A percentile compares a stretch with the other conserved stretches of the same genome.
These are phyloP conservation scores for Cucurbita argyrosperma DNA, from an alignment of 306 rosid genomes.

Conservation along the genomic window DNA sequence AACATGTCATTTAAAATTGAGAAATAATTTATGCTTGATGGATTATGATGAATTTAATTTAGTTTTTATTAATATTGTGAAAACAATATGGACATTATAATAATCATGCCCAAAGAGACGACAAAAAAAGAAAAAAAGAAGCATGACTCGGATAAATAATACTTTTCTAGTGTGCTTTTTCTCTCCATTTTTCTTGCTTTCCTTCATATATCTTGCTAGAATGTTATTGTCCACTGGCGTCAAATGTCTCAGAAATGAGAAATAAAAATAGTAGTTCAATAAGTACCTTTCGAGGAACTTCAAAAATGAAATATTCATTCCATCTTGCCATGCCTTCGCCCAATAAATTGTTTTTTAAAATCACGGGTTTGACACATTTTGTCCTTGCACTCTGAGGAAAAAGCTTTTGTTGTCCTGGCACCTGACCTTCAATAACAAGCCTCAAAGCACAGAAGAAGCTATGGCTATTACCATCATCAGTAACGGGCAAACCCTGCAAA, in stretches of 20 bases:
- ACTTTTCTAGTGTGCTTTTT: no score
- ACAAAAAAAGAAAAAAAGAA: no score
- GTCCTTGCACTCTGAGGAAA: constrained; percentile 99
- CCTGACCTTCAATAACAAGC: constrained; percentile 63
- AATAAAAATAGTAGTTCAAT: no score
- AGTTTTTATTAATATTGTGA: no score
- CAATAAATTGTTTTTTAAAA: constrained; percentile 21
- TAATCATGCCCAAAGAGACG: no score
- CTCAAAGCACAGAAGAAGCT: constrained; percentile 96
- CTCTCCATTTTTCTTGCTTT: no score
- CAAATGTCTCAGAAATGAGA: no score
- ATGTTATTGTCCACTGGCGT: no score
- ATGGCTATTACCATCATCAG: constrained; percentile 86
- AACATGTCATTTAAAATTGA: neutral
- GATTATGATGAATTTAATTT: no score
- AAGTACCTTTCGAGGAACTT: constrained; percentile 72
- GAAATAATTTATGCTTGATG: neutral
- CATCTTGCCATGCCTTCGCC: constrained; percentile 68
- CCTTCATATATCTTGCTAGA: no score
- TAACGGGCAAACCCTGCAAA: constrained; percentile 62
- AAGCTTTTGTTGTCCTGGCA: constrained; percentile 82
- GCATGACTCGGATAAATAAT: no score
- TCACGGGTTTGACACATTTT: constrained; percentile 70
- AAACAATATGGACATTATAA: no score
- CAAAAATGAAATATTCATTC: constrained; percentile 94